Conservation (phyloP, 257 asterid species). For the Gentiana dahurica region DNA sequence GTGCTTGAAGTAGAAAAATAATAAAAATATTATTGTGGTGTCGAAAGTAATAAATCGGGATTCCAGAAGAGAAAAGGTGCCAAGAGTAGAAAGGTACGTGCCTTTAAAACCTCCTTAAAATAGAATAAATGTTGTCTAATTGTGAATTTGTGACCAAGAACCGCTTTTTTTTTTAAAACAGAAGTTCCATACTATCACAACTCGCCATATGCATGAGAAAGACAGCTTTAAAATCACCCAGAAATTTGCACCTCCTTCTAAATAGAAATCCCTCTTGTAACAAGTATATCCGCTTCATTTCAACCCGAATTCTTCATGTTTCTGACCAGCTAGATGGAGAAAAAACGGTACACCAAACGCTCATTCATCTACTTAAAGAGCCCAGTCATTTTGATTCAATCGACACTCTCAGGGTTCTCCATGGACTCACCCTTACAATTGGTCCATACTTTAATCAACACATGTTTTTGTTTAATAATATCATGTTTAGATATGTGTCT, state of each 20-base stretch:
- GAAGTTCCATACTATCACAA: too few species aligned
- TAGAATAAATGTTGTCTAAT: too few species aligned
- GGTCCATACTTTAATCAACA: conserved; percentile 37
- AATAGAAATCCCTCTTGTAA: not conserved
- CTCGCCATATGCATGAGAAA: conserved; percentile 33
- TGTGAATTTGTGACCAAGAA: too few species aligned
- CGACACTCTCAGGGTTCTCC: conserved; percentile 34
- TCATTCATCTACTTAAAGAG: conserved; percentile 33
- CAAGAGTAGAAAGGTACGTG: too few species aligned
- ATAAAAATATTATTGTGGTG: too few species aligned
- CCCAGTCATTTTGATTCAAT: conserved; percentile 35
- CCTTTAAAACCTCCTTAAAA: too few species aligned
- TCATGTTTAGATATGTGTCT: conserved; percentile 23
- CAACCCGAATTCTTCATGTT: conserved; percentile 15
- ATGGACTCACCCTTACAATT: conserved; percentile 45
- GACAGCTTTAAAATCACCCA: conserved; percentile 7
- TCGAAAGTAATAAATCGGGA: too few species aligned
- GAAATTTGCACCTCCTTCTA: conserved; percentile 5
- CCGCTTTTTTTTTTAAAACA: too few species aligned
- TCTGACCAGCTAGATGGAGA: conserved; percentile 20
- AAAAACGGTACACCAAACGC: conserved; percentile 22
- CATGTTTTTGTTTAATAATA: conserved; percentile 40
- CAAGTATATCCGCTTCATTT: conserved; percentile 2
- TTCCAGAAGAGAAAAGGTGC: too few species aligned
- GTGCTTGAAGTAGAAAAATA: too few species aligned